Conservation (phyloP, 2,329 filamentous ascomycete genomes). For the Allantophomopsis lycopodina region DNA sequence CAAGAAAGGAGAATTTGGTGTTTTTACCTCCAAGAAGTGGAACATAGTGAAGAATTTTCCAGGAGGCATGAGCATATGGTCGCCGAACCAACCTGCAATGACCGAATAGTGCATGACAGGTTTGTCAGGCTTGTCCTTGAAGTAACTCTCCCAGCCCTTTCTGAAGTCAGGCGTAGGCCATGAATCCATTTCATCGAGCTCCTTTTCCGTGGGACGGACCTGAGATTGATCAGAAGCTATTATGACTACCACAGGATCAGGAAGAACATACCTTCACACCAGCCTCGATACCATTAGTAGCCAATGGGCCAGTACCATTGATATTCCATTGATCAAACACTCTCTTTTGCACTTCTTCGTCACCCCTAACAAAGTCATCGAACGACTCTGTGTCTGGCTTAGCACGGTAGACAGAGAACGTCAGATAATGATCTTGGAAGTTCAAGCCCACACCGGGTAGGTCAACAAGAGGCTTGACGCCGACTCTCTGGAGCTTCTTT, state of each 20-base stretch:
- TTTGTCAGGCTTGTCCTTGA: conserved; percentile 75
- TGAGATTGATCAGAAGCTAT: too few relatives aligned
- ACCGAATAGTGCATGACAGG: conserved; percentile 78
- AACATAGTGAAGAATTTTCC: conserved; percentile 79
- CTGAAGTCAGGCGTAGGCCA: conserved; percentile 68
- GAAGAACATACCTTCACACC: conserved; percentile 44
- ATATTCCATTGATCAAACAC: conserved; percentile 66
- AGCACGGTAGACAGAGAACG: conserved; percentile 39
- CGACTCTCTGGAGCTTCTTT: conserved; percentile 13
- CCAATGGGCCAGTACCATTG: conserved; percentile 64
- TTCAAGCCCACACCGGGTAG: conserved; percentile 24
- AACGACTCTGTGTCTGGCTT: conserved; percentile 63
- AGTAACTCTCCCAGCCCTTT: conserved; percentile 68
- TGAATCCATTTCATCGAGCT: conserved; percentile 52
- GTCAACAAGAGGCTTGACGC: conserved; percentile 18
- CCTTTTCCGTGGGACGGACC: conserved; percentile 53
- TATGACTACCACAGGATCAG: too few relatives aligned
- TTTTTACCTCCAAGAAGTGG: conserved; percentile 25
- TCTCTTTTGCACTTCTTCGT: conserved; percentile 57
- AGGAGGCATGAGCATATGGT: conserved; percentile 50
- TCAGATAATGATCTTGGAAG: conserved; percentile 14
- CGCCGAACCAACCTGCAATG: conserved; percentile 53
- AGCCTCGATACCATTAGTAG: conserved; percentile 69
- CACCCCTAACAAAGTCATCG: conserved; percentile 66
- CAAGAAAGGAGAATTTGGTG: too few relatives aligned